Percentiles rank a stretch among this genome's conserved stretches.
phyloP scores from a whole-genome alignment of 2,329 filamentous ascomycete species.

The Ophiostoma tasmaniense region DNA sequence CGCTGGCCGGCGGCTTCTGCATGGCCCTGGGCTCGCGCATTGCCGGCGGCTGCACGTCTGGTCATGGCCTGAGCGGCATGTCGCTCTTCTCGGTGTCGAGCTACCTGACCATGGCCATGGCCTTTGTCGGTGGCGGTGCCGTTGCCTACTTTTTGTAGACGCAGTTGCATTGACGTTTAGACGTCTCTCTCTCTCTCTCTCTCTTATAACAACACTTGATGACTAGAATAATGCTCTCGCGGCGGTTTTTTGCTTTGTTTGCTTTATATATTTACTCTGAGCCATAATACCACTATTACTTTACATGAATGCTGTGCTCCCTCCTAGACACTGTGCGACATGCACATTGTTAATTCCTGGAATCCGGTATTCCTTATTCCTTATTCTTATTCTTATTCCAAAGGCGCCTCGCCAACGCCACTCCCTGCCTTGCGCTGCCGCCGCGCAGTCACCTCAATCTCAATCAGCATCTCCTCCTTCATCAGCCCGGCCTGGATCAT shows the following conservation, averaged over 20 bases:
- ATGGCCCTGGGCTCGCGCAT: conserved; percentile 54
- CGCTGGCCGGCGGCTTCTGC: conserved; percentile 45
- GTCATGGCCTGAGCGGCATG: conserved; percentile 61
- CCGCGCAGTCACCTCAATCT: conserved; percentile 30
- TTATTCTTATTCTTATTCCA: background rate
- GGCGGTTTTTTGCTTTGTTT: background rate
- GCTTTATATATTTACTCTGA: background rate
- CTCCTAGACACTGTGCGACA: background rate
- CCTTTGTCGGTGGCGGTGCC: conserved; percentile 44
- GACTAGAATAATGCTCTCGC: background rate
- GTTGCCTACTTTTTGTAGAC: conserved; percentile 12
- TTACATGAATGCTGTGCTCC: background rate
- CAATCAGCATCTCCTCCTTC: conserved; percentile 39
- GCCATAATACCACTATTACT: background rate
- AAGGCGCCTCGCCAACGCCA: background rate
- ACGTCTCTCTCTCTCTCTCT: background rate
- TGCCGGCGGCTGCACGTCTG: conserved; percentile 59
- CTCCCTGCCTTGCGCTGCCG: conserved; percentile 10
- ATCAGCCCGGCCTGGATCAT: conserved; percentile 45
- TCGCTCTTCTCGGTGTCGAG: conserved; percentile 54
- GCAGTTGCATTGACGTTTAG: background rate
- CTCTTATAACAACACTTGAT: background rate
- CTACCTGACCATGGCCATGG: conserved; percentile 49
- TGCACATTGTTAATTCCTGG: no score
- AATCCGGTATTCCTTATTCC: no score